phyloP scores from a whole-genome alignment of 2,329 filamentous ascomycete genomes.

The Neofusicoccum umdonicola region DNA sequence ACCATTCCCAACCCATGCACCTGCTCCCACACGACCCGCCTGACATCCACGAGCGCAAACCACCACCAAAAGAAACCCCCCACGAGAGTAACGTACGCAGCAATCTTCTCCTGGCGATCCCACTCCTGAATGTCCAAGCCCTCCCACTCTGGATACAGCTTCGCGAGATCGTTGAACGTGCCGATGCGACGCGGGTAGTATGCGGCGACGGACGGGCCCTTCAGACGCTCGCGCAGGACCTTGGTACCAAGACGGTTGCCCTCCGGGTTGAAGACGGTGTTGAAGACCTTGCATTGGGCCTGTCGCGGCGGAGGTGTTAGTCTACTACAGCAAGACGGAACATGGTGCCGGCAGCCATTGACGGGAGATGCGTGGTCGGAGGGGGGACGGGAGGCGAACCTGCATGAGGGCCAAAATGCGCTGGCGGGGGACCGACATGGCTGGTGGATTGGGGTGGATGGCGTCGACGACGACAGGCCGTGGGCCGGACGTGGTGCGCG shows the following conservation, averaged over 20 bases:
- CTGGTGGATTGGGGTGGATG: not conserved
- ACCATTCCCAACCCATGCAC: not conserved
- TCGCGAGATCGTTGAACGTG: conserved; percentile 71
- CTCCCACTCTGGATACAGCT: conserved; percentile 65
- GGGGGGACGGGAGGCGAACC: conserved; percentile 47
- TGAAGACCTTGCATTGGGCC: conserved; percentile 90
- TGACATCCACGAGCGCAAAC: not conserved
- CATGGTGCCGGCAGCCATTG: not conserved
- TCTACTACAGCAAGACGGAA: not conserved
- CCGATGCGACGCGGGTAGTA: conserved; percentile 83
- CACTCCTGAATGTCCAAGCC: conserved; percentile 75
- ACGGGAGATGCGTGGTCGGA: not conserved
- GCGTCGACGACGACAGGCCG: not conserved
- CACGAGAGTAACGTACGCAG: conserved; percentile 33
- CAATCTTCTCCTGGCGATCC: conserved; percentile 72
- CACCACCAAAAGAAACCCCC: no score
- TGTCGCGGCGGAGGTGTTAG: conserved; percentile 37
- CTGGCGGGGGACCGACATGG: conserved; percentile 52
- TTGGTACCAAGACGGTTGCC: conserved; percentile 83
- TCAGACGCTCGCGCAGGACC: conserved; percentile 81
- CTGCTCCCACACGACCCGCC: not conserved
- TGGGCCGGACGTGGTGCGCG: not conserved
- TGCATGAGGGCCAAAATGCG: conserved; percentile 71
- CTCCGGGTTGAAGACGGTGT: conserved; percentile 84
- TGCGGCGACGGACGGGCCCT: conserved; percentile 75